These are phyloP conservation scores for Trebouxiophyceae sp. DNA, from an alignment of 163 green algal species.

Conservation along the genomic window DNA sequence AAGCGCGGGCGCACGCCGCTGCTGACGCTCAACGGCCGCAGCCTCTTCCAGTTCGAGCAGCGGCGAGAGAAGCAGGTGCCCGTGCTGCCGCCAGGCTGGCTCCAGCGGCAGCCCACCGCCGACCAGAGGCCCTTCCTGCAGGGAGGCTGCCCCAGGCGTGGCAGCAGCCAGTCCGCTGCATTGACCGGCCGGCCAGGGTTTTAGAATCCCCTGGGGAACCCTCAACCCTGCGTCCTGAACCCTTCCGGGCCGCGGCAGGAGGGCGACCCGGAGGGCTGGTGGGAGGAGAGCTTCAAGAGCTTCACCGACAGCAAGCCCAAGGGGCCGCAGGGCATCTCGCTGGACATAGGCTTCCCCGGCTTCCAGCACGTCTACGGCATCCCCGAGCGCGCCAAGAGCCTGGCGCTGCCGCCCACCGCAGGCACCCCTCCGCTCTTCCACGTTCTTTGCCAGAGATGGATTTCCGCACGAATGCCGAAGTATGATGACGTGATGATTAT, in stretches of 20 bases:
- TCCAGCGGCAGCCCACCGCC: too few species aligned
- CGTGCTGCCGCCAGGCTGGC: too few species aligned
- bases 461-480: too few species aligned
- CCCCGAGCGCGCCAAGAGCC: conserved; percentile 75
- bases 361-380: conserved; percentile 53
- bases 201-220: too few species aligned
- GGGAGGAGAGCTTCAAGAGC: conserved; percentile 86
- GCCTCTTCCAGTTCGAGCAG: conserved; percentile 88
- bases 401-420: conserved; percentile 68
- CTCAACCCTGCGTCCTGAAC: too few species aligned
- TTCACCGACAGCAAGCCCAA: conserved; percentile 81
- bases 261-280: conserved; percentile 73
- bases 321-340: conserved; percentile 80
- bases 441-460: neutral
- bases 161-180: neutral
- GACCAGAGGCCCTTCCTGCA: too few species aligned
- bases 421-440: conserved; percentile 16
- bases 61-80: conserved; percentile 55
- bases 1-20: conserved; percentile 31
- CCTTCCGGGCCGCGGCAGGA: too few species aligned
- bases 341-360: conserved; percentile 83
- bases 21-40: conserved; percentile 68
- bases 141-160: too few species aligned
- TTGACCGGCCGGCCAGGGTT: too few species aligned
- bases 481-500: neutral